These are phyloP conservation scores for Eragrostis nindensis DNA, from an alignment of 176 grass and related monocot species.

Conservation along the genomic window DNA sequence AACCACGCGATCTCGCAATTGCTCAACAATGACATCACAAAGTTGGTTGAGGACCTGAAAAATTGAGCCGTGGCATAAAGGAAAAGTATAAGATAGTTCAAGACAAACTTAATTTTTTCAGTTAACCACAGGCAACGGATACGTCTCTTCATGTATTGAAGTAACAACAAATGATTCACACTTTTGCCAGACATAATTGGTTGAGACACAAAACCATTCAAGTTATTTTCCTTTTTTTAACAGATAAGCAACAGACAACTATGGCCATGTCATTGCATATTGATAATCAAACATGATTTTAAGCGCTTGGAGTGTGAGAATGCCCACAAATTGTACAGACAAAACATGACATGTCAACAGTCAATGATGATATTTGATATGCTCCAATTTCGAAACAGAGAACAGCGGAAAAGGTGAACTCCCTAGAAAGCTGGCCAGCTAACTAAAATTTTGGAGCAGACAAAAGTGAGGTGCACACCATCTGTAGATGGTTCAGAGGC, in stretches of 20 bases:
- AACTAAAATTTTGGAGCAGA: neutral
- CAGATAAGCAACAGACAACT: neutral
- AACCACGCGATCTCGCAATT: slow-evolving; percentile 90
- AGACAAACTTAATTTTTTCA: slow-evolving; percentile 15
- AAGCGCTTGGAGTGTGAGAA: neutral
- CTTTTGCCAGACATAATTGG: neutral
- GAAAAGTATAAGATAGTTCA: slow-evolving; percentile 12
- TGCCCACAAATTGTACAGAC: slow-evolving; percentile 15
- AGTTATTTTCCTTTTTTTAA: neutral
- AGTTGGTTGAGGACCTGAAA: slow-evolving; percentile 92
- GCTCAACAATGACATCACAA: slow-evolving; percentile 86
- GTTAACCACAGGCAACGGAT: neutral
- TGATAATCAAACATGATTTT: slow-evolving; percentile 22
- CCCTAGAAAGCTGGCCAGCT: neutral
- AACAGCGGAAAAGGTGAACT: neutral
- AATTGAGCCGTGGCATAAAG: slow-evolving; percentile 34
- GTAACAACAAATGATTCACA: slow-evolving; percentile 26
- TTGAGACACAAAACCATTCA: neutral
- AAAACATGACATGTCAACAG: slow-evolving; percentile 4
- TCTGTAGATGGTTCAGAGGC: neutral
- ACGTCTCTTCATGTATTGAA: neutral
- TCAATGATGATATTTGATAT: slow-evolving; percentile 25
- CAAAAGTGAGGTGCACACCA: neutral
- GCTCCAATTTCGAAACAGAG: slow-evolving; percentile 6
- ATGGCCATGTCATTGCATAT: slow-evolving; percentile 14